Evolutionary conservation across 1,284 basidiomycete species (phyloP).

Genomic region (Cryptococcus depauperatus): DNA sequence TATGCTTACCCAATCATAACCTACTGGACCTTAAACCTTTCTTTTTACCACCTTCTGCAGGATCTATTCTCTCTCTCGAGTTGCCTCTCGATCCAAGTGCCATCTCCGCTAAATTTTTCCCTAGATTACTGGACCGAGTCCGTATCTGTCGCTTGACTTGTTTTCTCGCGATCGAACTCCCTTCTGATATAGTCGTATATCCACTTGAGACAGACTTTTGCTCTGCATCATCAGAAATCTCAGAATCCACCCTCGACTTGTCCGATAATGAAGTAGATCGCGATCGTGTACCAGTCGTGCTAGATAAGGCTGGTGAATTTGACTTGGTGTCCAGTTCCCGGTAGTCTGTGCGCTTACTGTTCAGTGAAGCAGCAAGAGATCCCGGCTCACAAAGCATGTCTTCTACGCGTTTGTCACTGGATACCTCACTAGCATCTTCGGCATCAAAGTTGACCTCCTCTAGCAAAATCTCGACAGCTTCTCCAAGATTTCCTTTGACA

Average conservation of each 20-base stretch:
- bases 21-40: neutral
- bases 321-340: neutral
- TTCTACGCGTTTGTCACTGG: constrained; percentile 12
- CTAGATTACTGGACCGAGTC: neutral
- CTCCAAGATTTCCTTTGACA: constrained; percentile 30
- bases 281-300: constrained; percentile 8
- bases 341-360: neutral
- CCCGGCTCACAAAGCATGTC: constrained; percentile 8
- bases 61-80: neutral
- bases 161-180: neutral
- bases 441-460: constrained; percentile 26
- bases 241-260: neutral
- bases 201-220: neutral
- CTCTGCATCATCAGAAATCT: neutral
- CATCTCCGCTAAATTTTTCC: neutral
- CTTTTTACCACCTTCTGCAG: too few relatives aligned
- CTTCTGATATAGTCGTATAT: neutral
- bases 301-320: constrained; percentile 6
- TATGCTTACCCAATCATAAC: too few relatives aligned
- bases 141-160: neutral
- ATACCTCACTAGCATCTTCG: constrained; percentile 7
- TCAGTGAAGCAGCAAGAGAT: neutral
- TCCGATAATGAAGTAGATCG: constrained; percentile 2
- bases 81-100: neutral
- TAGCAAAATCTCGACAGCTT: constrained; percentile 34